Evolutionary conservation across 305 asterid species (phyloP).

Genomic region (Coffea humblotiana): DNA sequence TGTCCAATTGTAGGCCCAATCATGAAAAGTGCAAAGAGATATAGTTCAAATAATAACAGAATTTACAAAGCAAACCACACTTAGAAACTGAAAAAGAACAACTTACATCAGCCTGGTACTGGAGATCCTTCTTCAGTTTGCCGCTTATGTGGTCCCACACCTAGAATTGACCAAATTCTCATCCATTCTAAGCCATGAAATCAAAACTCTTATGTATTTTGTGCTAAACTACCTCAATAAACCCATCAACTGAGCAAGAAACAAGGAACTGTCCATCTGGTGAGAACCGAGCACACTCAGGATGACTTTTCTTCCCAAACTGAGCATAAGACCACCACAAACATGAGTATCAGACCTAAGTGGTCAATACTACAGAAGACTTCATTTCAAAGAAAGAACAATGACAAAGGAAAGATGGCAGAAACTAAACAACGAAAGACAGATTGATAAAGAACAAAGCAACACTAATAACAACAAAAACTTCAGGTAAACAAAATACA

Average conservation of each 20-base stretch:
- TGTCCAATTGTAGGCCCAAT: background rate
- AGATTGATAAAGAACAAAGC: background rate
- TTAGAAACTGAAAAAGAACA: background rate
- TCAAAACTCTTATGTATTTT: conserved; percentile 19
- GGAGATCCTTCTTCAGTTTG: conserved; percentile 96
- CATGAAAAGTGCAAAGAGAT: background rate
- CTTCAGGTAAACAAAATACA: background rate
- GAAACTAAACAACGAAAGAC: background rate
- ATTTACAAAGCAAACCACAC: background rate
- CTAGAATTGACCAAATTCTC: conserved; percentile 44
- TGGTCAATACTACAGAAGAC: background rate
- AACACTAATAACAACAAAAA: background rate
- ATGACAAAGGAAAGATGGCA: background rate
- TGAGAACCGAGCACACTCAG: conserved; percentile 88
- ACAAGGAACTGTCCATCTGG: conserved; percentile 99
- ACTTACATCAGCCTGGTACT: conserved; percentile 96
- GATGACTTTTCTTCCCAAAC: conserved; percentile 97
- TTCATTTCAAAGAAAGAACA: background rate
- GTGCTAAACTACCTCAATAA: conserved; percentile 67
- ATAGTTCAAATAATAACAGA: background rate
- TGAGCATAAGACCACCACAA: conserved; percentile 29
- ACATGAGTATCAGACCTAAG: background rate
- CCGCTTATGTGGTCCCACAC: conserved; percentile 99
- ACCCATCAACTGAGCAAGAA: conserved; percentile 96
- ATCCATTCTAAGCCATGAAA: conserved; percentile 21